phyloP scores from a whole-genome alignment of 2,329 filamentous ascomycete genomes.

The Pestalotiopsis sp. region DNA sequence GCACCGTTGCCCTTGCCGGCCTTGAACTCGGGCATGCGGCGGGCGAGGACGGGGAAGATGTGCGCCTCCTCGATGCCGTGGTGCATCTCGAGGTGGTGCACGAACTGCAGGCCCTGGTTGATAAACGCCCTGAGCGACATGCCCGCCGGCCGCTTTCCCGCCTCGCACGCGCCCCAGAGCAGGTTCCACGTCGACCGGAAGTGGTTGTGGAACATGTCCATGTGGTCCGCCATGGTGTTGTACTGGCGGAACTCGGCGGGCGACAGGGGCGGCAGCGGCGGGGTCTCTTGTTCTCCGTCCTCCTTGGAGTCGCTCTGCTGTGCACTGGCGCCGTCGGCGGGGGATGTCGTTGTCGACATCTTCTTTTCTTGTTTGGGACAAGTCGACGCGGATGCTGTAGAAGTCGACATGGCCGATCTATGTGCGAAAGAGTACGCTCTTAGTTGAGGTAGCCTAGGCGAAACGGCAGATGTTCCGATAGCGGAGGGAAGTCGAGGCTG shows the following conservation, averaged over 20 bases:
- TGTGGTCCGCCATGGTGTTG: slow-evolving; percentile 74
- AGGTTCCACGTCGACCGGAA: slow-evolving; percentile 76
- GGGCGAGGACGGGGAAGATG: slow-evolving; percentile 78
- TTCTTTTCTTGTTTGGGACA: background rate
- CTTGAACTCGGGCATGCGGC: slow-evolving; percentile 78
- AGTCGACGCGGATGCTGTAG: background rate
- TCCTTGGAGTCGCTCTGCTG: background rate
- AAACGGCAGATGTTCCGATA: background rate
- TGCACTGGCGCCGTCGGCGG: background rate
- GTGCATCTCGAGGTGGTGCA: slow-evolving; percentile 71
- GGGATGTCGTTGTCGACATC: background rate
- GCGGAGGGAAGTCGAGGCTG: background rate
- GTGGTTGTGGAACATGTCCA: slow-evolving; percentile 79
- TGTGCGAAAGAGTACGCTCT: background rate
- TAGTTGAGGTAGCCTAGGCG: background rate
- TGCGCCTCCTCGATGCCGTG: slow-evolving; percentile 83
- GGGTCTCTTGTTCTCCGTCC: slow-evolving; percentile 19
- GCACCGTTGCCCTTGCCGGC: slow-evolving; percentile 36
- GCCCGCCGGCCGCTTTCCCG: slow-evolving; percentile 59
- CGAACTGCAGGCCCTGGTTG: slow-evolving; percentile 68
- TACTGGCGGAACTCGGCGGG: slow-evolving; percentile 69
- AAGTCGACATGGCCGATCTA: slow-evolving; percentile 14
- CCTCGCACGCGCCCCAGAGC: slow-evolving; percentile 67
- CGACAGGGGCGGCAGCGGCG: slow-evolving; percentile 63
- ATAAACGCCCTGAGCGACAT: slow-evolving; percentile 74